Conservation (phyloP, 305 asterid species). For the Nicotiana rustica region DNA sequence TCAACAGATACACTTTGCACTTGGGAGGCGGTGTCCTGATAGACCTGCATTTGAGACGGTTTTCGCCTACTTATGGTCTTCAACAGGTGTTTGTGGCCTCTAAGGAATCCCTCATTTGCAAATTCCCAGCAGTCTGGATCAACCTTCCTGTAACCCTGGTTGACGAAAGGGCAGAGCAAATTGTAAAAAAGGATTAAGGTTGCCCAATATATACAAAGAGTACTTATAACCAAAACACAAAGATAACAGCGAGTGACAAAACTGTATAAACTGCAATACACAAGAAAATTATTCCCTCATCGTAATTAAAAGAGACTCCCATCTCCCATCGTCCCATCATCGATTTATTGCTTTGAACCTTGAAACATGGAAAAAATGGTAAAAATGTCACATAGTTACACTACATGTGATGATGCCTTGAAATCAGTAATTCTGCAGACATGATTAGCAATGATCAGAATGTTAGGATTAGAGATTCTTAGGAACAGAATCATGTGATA, state of each 20-base stretch:
- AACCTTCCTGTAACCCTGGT: conserved; percentile 58
- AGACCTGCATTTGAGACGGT: conserved; percentile 41
- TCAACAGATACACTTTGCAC: conserved; percentile 49
- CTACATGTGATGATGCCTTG: neutral
- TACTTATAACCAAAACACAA: neutral
- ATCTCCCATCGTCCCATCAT: too few relatives aligned
- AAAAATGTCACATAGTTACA: neutral
- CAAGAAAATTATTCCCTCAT: conserved; percentile 2
- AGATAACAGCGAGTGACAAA: neutral
- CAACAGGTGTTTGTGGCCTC: conserved; percentile 57
- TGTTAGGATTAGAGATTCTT: neutral
- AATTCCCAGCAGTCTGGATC: conserved; percentile 51
- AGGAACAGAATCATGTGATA: neutral
- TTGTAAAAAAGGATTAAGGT: conserved; percentile 57
- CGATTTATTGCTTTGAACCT: neutral
- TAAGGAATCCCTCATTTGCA: conserved; percentile 53
- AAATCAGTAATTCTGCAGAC: neutral
- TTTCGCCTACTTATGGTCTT: conserved; percentile 49
- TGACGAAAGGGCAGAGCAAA: conserved; percentile 49
- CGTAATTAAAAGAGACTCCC: conserved; percentile 20
- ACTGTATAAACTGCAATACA: neutral
- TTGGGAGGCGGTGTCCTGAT: conserved; percentile 20
- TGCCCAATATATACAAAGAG: conserved; percentile 32
- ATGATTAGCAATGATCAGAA: conserved; percentile 19
- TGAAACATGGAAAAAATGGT: conserved; percentile 8